Conservation (phyloP, 768 basidiomycete genomes). For the Inosperma sp. region DNA sequence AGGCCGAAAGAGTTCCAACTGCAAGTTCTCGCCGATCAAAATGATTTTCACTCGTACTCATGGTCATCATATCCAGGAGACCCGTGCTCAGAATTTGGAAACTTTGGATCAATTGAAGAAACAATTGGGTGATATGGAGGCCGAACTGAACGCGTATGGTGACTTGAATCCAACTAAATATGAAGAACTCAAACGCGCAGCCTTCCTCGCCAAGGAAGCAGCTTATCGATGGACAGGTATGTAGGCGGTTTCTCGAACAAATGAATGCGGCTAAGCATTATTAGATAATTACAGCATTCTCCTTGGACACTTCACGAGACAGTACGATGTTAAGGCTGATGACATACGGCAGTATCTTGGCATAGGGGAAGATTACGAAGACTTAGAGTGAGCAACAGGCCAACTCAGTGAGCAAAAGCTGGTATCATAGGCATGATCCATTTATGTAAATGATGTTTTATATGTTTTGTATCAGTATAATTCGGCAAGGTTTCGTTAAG, state of each 20-base stretch:
- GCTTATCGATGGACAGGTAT: conserved; percentile 85
- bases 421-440: too few species aligned
- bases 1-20: conserved; percentile 50
- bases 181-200: conserved; percentile 69
- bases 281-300: conserved; percentile 74
- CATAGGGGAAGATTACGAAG: conserved; percentile 73
- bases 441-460: too few species aligned
- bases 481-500: too few species aligned
- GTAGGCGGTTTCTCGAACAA: conserved; percentile 20
- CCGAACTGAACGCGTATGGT: conserved; percentile 73
- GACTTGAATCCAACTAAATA: conserved; percentile 81
- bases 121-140: conserved; percentile 48
- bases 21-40: conserved; percentile 35
- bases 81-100: conserved; percentile 50
- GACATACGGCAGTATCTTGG: conserved; percentile 67
- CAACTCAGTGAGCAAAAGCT: background rate
- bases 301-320: conserved; percentile 60
- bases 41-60: conserved; percentile 4
- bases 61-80: conserved; percentile 38
- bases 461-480: too few species aligned
- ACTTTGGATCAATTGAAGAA: conserved; percentile 46
- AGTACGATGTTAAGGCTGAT: conserved; percentile 50
- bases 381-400: conserved; percentile 42
- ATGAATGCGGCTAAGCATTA: conserved; percentile 8
- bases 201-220: conserved; percentile 77